Percentiles rank a stretch among this genome's conserved stretches.
These are phyloP conservation scores for Diospyros lotus DNA, from an alignment of 148 eudicot species.

Conservation along the genomic window DNA sequence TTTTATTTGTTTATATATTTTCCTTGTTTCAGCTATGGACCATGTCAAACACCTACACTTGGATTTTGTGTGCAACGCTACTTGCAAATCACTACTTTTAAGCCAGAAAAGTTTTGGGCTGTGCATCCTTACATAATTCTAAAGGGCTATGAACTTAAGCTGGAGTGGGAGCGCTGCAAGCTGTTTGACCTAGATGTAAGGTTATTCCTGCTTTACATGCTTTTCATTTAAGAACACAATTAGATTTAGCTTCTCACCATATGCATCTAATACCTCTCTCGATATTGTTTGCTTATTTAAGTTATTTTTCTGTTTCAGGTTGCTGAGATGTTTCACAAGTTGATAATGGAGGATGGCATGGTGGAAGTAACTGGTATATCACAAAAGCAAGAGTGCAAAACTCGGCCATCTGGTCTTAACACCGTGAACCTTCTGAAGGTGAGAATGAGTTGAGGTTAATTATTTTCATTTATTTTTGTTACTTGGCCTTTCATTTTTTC, in stretches of 20 bases:
- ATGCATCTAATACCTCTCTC: slow-evolving; percentile 13
- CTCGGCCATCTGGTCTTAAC: slow-evolving; percentile 91
- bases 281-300: background rate
- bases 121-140: slow-evolving; percentile 71
- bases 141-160: slow-evolving; percentile 75
- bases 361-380: slow-evolving; percentile 55
- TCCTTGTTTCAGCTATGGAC: slow-evolving; percentile 72
- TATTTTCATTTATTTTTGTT: background rate
- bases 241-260: background rate
- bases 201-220: slow-evolving; percentile 11
- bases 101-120: slow-evolving; percentile 85
- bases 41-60: slow-evolving; percentile 98
- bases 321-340: slow-evolving; percentile 64
- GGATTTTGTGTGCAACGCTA: slow-evolving; percentile 97
- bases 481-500: background rate
- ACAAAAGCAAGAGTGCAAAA: slow-evolving; percentile 81
- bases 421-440: slow-evolving; percentile 97
- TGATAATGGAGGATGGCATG: slow-evolving; percentile 66
- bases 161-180: slow-evolving; percentile 85
- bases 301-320: slow-evolving; percentile 32
- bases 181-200: slow-evolving; percentile 86
- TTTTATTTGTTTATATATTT: background rate
- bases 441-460: background rate
- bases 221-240: background rate
- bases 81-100: slow-evolving; percentile 75